phyloP scores from a whole-genome alignment of 257 asterid genomes.

The Marsdenia floribunda region DNA sequence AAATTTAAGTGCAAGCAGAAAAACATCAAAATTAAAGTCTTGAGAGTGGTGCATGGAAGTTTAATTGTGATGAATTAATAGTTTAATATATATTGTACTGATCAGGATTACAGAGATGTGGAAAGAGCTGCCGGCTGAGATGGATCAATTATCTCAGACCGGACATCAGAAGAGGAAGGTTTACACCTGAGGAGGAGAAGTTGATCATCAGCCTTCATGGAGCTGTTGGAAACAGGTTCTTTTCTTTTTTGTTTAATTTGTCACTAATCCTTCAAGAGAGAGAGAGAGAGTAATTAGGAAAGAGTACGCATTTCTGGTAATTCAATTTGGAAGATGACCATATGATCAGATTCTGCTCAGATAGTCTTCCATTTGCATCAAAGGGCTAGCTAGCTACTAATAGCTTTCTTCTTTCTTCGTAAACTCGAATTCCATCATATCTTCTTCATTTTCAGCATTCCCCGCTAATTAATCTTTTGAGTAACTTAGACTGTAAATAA shows the following conservation, averaged over 20 bases:
- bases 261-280: no score
- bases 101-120: conserved; percentile 94
- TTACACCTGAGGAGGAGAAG: conserved; percentile 80
- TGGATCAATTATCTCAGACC: conserved; percentile 97
- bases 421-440: neutral
- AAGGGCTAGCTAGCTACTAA: no score
- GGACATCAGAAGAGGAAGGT: conserved; percentile 87
- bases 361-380: neutral
- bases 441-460: neutral
- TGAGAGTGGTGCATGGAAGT: no score
- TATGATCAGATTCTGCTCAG: no score
- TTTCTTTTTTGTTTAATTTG: neutral
- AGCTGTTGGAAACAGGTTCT: conserved; percentile 94
- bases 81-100: neutral
- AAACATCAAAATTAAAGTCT: no score
- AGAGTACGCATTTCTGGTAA: no score
- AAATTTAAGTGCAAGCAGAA: no score
- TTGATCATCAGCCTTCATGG: conserved; percentile 84
- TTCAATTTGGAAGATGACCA: no score
- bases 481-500: conserved; percentile 3
- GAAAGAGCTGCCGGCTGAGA: conserved; percentile 85
- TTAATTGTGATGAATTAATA: no score
- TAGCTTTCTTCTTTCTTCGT: no score
- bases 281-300: no score
- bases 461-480: neutral